Base-by-base conservation (phyloP, 441 rosid genomes). In the Gossypium lobatum region DNA sequence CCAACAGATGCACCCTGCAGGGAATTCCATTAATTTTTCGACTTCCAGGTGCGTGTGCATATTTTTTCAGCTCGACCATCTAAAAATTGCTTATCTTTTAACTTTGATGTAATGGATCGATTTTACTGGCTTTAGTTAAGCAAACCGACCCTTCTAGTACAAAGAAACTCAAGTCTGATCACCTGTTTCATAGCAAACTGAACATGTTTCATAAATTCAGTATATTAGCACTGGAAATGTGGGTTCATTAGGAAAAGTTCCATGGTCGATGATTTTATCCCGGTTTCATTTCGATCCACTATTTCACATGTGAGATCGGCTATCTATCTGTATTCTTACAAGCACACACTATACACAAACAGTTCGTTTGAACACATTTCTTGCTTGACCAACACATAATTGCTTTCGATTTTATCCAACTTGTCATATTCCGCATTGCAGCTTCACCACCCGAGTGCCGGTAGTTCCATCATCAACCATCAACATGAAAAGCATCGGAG, bases 21-120 rank as follows among this genome's bases (percentile, higher is more conserved):
- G 84, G 78, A 77, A 75, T 77, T 74, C 79, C 4, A 71, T 73
- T 57, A 78, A 78, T 72, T 34, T 73, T 65, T 85, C 85, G 46
- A 60, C 80, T 1, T 64, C 83, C 77, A 84, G 90, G 90, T 88
- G 79, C 9, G 48, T 10, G 61, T 5, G 2, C 67, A 48, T 2
- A 79, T 59, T 37, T 6, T 58, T 55, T 64, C 64, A 16, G 71
- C 54, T 48, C 53, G 39, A 21, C 21, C 58, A n/a, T 45, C 54
- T 3, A 25, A 7, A 39, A 7, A 13, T 68, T 34, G 11, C 63
- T 20, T 64, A 20, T 42, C 9, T 42, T 64, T 16, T 64, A 42
- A 34, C 21, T 62, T 34, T 8, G 3, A 42, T 4, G 31, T 39
- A 3, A 8, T 42, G 14, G 53, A 39, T 39, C 31, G 39, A 6